phyloP scores from a whole-genome alignment of 1,139 yeast genomes.

The Suhomyces kunorum region DNA sequence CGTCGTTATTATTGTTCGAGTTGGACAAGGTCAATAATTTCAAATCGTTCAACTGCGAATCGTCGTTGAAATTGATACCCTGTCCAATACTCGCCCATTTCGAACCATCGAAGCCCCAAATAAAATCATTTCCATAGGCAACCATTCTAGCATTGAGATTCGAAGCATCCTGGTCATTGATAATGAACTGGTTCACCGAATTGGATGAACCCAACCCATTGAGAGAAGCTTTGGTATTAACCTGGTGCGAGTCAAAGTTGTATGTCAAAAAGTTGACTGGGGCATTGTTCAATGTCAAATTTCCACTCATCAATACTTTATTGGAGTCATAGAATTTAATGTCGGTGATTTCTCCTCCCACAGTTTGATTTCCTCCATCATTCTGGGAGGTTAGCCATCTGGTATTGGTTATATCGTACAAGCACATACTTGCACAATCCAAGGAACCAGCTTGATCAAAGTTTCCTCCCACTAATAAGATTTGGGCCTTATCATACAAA shows the following conservation, averaged over 20 bases:
- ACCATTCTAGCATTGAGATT: constrained; percentile 52
- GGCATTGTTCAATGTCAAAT: constrained; percentile 44
- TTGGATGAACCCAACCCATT: constrained; percentile 36
- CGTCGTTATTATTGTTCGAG: constrained; percentile 28
- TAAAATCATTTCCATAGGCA: constrained; percentile 53
- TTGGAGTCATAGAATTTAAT: constrained; percentile 54
- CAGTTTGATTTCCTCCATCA: constrained; percentile 28
- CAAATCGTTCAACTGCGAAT: constrained; percentile 41
- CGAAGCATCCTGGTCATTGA: constrained; percentile 43
- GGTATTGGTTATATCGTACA: constrained; percentile 58
- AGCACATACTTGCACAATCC: constrained; percentile 64
- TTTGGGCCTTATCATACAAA: constrained; percentile 49
- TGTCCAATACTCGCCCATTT: constrained; percentile 46
- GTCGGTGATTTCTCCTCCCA: constrained; percentile 57
- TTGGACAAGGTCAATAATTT: constrained; percentile 39
- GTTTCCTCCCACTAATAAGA: constrained; percentile 75
- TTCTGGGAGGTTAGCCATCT: constrained; percentile 57
- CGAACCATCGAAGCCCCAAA: constrained; percentile 53
- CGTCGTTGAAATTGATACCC: constrained; percentile 32
- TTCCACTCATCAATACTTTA: constrained; percentile 64
- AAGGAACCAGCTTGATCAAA: constrained; percentile 62
- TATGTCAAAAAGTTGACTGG: constrained; percentile 50
- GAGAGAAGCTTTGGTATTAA: constrained; percentile 24
- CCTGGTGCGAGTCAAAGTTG: constrained; percentile 44
- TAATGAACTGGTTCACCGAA: constrained; percentile 48